These are phyloP conservation scores for Auriscalpium orientale DNA, from an alignment of 768 basidiomycete species.

Conservation along the genomic window DNA sequence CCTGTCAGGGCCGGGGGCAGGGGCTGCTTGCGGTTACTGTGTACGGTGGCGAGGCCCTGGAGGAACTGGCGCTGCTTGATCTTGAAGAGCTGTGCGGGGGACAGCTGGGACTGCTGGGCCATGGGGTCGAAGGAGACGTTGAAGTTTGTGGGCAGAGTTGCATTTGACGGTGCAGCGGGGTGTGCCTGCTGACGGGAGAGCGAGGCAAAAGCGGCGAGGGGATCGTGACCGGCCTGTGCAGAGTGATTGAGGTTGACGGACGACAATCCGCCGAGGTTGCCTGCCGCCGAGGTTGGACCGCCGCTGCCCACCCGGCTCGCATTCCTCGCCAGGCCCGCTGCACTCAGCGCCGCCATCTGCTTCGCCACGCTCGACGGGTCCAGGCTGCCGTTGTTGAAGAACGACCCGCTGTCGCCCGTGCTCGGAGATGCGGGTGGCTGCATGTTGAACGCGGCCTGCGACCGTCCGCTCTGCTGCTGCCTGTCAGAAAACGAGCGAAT, in stretches of 20 bases:
- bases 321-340: conserved; percentile 51
- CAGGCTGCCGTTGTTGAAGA: conserved; percentile 26
- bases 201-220: conserved; percentile 17
- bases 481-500: conserved; percentile 2
- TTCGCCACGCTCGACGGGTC: conserved; percentile 65
- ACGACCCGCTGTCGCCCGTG: background rate
- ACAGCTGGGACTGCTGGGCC: conserved; percentile 20
- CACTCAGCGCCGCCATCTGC: conserved; percentile 74
- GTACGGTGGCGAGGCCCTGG: conserved; percentile 48
- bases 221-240: conserved; percentile 19
- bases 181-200: conserved; percentile 15
- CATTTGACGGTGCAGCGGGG: conserved; percentile 30
- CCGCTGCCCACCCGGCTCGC: conserved; percentile 32
- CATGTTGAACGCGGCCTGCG: background rate
- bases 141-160: conserved; percentile 6
- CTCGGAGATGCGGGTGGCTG: background rate
- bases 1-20: conserved; percentile 73
- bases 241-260: conserved; percentile 20
- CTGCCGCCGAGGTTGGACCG: conserved; percentile 64
- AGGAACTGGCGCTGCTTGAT: conserved; percentile 58
- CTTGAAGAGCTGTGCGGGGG: conserved; percentile 31
- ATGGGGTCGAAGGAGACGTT: conserved; percentile 10
- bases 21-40: conserved; percentile 50
- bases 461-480: background rate
- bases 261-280: conserved; percentile 50